Evolutionary conservation across 805 yeast genomes (phyloP).

Genomic region (Metschnikowia lochheadii): DNA sequence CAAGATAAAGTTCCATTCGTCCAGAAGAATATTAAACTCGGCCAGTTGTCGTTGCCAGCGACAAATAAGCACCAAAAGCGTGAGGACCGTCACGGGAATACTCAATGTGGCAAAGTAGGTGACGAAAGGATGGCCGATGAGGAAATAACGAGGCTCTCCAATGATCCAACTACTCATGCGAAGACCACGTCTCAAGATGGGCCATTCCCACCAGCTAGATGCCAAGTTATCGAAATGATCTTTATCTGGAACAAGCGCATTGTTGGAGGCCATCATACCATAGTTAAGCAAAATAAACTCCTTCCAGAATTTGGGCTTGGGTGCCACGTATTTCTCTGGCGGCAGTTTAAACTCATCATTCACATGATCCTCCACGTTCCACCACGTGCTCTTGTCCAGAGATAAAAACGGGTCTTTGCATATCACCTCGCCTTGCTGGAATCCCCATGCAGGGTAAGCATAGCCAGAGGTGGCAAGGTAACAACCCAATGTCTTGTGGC

Average conservation of each 20-base stretch:
- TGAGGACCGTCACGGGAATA: constrained; percentile 20
- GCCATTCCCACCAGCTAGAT: constrained; percentile 85
- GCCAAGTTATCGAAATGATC: constrained; percentile 71
- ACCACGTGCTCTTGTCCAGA: constrained; percentile 66
- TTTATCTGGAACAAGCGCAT: constrained; percentile 73
- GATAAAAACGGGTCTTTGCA: constrained; percentile 52
- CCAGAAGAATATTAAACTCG: constrained; percentile 20
- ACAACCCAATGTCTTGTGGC: constrained; percentile 61
- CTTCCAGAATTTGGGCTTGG: constrained; percentile 67
- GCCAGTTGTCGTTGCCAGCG: constrained; percentile 34
- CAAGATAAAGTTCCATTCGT: constrained; percentile 26
- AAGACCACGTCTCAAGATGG: constrained; percentile 69
- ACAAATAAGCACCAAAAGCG: constrained; percentile 17
- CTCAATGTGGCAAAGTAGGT: constrained; percentile 51
- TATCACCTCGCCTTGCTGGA: constrained; percentile 75
- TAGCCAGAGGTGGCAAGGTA: constrained; percentile 72
- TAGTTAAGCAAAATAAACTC: constrained; percentile 70
- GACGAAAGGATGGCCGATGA: constrained; percentile 65
- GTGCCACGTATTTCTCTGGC: constrained; percentile 30
- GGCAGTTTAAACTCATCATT: constrained; percentile 44
- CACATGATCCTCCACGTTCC: constrained; percentile 74
- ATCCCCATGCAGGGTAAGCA: constrained; percentile 78
- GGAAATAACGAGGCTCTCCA: constrained; percentile 54
- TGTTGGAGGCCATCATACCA: constrained; percentile 82
- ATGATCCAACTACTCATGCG: constrained; percentile 73